A percentile compares a stretch with the other conserved stretches of the same genome.
Evolutionary conservation across 2,329 filamentous ascomycete species (phyloP).

Genomic region (Bimuria novae-zelandiae): DNA sequence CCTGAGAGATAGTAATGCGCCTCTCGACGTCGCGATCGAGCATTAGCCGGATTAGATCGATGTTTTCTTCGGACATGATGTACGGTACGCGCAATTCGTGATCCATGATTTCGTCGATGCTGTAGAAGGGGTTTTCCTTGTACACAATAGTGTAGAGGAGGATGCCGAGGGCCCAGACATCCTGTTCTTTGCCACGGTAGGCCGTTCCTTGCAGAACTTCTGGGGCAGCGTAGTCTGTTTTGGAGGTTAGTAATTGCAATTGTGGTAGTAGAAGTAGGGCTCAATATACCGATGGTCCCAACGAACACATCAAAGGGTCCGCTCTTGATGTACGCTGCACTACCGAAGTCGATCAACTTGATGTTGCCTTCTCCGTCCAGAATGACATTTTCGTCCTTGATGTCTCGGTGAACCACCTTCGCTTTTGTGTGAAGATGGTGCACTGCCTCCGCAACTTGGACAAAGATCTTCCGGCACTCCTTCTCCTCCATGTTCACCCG

Average conservation of each 20-base stretch:
- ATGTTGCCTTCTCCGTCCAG: constrained; percentile 93
- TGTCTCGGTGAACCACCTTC: constrained; percentile 92
- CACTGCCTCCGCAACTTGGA: constrained; percentile 86
- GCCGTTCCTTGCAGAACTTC: constrained; percentile 91
- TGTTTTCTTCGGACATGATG: constrained; percentile 86
- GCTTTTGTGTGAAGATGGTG: constrained; percentile 91
- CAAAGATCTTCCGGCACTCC: constrained; percentile 93
- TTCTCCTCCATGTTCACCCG: constrained; percentile 94
- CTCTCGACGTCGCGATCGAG: constrained; percentile 85
- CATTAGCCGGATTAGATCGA: constrained; percentile 90
- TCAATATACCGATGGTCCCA: constrained; percentile 84
- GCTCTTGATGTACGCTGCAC: constrained; percentile 96
- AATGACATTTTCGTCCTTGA: constrained; percentile 98
- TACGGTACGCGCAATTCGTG: constrained; percentile 91
- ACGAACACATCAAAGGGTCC: constrained; percentile 99
- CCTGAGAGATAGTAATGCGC: constrained; percentile 83
- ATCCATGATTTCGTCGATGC: constrained; percentile 98
- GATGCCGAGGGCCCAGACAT: constrained; percentile 97
- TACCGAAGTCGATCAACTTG: constrained; percentile 97
- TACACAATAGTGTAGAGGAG: constrained; percentile 98
- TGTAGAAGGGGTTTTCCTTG: constrained; percentile 99
- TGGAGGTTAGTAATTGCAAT: constrained; percentile 9
- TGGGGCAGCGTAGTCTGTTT: constrained; percentile 91
- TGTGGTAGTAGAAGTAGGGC: background rate
- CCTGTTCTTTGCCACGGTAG: constrained; percentile 95